phyloP scores from a whole-genome alignment of 306 rosid genomes.

The Medicago ruthenica region DNA sequence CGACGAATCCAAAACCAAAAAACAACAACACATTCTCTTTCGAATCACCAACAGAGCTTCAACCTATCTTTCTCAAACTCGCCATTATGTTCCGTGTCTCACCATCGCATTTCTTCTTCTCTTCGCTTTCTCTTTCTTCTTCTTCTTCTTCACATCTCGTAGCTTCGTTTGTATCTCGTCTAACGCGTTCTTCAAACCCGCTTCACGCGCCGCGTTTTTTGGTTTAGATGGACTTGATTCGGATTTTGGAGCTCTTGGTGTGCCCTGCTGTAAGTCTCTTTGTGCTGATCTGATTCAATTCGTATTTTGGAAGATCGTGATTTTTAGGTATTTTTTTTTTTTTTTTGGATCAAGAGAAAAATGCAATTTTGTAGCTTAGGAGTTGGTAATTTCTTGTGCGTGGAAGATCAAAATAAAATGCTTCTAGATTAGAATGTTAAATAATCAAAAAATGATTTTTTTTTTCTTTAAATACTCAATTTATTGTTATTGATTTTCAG shows the following conservation, averaged over 20 bases:
- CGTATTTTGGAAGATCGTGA: background rate
- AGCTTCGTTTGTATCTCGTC: conserved; percentile 76
- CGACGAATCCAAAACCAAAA: conserved; percentile 35
- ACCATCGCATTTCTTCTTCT: conserved; percentile 42
- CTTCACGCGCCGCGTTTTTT: conserved; percentile 69
- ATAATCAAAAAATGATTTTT: background rate
- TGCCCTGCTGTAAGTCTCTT: conserved; percentile 92
- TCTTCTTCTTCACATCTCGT: conserved; percentile 63
- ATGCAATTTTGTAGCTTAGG: background rate
- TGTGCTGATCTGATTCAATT: conserved; percentile 34
- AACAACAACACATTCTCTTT: conserved; percentile 53
- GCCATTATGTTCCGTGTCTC: conserved; percentile 49
- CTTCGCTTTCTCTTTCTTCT: conserved; percentile 46
- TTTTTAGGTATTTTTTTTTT: conserved; percentile 30
- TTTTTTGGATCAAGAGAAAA: conserved; percentile 18
- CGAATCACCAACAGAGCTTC: conserved; percentile 56
- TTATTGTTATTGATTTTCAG: conserved; percentile 3
- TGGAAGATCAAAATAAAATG: conserved; percentile 1
- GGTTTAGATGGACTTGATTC: conserved; percentile 82
- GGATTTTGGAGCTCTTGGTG: conserved; percentile 94
- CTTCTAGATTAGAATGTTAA: conserved; percentile 2
- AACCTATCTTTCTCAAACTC: conserved; percentile 57
- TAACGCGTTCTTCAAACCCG: conserved; percentile 44
- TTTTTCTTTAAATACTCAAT: background rate
- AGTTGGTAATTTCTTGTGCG: background rate